Percentiles rank a stretch among this genome's conserved stretches.
phyloP scores from a whole-genome alignment of 2,329 filamentous ascomycete species.

The Ceratocystis variospora region DNA sequence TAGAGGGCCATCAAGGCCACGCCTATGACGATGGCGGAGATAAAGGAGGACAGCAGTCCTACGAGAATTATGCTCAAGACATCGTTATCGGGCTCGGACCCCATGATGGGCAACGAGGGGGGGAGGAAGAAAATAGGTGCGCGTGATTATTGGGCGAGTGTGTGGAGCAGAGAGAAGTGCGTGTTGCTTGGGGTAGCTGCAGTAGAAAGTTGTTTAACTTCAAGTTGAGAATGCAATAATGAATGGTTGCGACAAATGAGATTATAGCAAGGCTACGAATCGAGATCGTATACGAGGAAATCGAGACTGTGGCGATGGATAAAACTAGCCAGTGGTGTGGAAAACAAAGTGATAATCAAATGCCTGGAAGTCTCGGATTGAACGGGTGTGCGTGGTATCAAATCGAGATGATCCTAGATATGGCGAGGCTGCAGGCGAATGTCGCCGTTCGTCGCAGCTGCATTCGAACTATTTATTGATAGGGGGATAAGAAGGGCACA shows the following conservation, averaged over 20 bases:
- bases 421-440: conserved; percentile 4
- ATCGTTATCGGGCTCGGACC: conserved; percentile 17
- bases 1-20: conserved; percentile 49
- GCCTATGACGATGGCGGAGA: conserved; percentile 65
- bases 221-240: background rate
- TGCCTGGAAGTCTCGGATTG: background rate
- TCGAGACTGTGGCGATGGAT: background rate
- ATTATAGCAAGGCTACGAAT: background rate
- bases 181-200: background rate
- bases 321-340: background rate
- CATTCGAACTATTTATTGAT: conserved; percentile 4
- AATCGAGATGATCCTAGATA: background rate
- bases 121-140: background rate
- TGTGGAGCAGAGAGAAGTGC: background rate
- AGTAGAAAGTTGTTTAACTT: background rate
- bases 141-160: background rate
- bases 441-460: conserved; percentile 3
- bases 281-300: background rate
- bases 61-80: conserved; percentile 45
- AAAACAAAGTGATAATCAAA: background rate
- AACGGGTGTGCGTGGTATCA: background rate
- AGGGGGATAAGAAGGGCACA: background rate
- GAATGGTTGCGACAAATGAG: background rate
- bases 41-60: conserved; percentile 74
- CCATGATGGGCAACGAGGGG: conserved; percentile 9